Evolutionary conservation across 306 rosid species (phyloP).

Genomic region (Quercus aquifolioides): DNA sequence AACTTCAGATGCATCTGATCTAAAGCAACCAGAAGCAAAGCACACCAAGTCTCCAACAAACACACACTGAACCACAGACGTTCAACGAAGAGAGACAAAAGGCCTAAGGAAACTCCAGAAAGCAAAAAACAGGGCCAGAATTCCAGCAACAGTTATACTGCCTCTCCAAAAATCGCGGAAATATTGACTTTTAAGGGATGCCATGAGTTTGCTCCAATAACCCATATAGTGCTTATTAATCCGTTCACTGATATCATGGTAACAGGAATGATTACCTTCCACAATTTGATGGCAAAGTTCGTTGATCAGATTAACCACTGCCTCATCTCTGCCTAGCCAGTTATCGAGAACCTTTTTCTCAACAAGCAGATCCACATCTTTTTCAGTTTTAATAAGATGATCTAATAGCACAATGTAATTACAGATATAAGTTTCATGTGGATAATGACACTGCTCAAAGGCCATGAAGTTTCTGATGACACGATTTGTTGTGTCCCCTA

Average conservation of each 20-base stretch:
- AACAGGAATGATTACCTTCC: background rate
- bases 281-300: constrained; percentile 8
- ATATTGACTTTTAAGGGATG: constrained; percentile 17
- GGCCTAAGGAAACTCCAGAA: background rate
- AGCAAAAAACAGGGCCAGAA: background rate
- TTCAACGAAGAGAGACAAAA: too few relatives aligned
- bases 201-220: constrained; percentile 1
- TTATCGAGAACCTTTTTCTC: constrained; percentile 10
- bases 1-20: too few relatives aligned
- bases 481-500: background rate
- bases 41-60: too few relatives aligned
- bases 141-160: constrained; percentile 12
- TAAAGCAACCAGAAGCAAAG: too few relatives aligned
- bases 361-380: constrained; percentile 20
- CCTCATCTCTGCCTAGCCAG: constrained; percentile 15
- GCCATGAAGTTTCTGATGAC: constrained; percentile 26
- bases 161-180: constrained; percentile 3
- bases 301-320: constrained; percentile 11
- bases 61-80: too few relatives aligned
- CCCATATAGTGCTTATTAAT: background rate
- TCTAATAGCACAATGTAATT: constrained; percentile 19
- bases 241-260: background rate
- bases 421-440: constrained; percentile 5
- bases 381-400: constrained; percentile 12
- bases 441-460: constrained; percentile 28